Base-by-base conservation (phyloP, 176 grass and related monocot genomes). In the Musa troglodytarum region DNA sequence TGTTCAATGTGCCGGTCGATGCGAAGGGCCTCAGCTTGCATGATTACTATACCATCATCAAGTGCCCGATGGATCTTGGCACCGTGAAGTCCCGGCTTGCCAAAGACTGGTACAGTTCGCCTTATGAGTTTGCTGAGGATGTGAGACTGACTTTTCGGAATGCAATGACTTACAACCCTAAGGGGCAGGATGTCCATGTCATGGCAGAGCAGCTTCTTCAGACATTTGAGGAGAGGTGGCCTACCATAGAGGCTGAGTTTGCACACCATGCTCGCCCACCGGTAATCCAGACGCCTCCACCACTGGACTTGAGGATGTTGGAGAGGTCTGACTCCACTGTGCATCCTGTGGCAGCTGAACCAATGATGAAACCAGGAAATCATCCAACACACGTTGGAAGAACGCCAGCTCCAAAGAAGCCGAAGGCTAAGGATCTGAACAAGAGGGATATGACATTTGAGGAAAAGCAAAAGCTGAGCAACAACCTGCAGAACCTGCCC, bases 311-410 rank as follows among this genome's bases (percentile, higher is more conserved):
- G 75, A 79, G 82, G 19, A 69, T 81, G n/a, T 77, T 97, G 50
- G 93, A 97, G 28, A 80, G 93, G 69, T 97, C 90, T 34, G 90
- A 82, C 81, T 97, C 88, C 3, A 59, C 85, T 0, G 76, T 63
- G 54, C 83, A 82, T 56, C 54, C 54, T 56, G 9, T 56, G 54
- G 54, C 16, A 56, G 54, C 15, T 56, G 54, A 56, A 56, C 54
- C 54, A 3, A 56, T 15, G 54, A 56, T 14, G 54, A 56, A 14
- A 56, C 54, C 10, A 56, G 14, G 12, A 16, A 56, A 56, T 15
- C 16, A 16, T 56, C 17, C 29, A n/a, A 11, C 29, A 19, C 79
- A 89, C 4, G 63, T 55, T 16, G 61, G 50, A 49, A 82, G 54
- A 56, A 56, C 15, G 10, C 10, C 54, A 16, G 54, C 54, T 17